Evolutionary conservation across 148 eudicot species (phyloP).

Genomic region (Chenopodium album): DNA sequence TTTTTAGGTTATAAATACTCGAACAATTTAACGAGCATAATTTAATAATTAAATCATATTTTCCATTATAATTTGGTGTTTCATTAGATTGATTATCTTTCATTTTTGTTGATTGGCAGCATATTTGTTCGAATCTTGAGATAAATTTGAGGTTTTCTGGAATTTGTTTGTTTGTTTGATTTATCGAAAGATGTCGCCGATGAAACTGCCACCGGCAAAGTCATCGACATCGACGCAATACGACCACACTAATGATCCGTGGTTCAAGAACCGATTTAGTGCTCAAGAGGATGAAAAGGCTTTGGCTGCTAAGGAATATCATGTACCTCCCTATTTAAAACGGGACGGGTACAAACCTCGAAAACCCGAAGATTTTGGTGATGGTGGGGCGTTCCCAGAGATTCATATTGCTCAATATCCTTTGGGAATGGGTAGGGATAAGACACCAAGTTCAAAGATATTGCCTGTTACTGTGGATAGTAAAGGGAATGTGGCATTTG

Average conservation of each 20-base stretch:
- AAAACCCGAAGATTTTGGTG: slow-evolving; percentile 74
- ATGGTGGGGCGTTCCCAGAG: slow-evolving; percentile 93
- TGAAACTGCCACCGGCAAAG: too few species aligned
- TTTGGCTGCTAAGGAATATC: slow-evolving; percentile 36
- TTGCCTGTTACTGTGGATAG: slow-evolving; percentile 74
- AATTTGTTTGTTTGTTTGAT: too few species aligned
- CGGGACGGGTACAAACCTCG: slow-evolving; percentile 66
- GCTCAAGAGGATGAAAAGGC: slow-evolving; percentile 54
- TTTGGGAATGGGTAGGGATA: slow-evolving; percentile 29
- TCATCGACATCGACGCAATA: slow-evolving; percentile 22
- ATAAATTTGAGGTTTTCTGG: background rate
- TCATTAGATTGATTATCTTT: too few species aligned
- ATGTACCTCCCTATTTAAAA: slow-evolving; percentile 55
- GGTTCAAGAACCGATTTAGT: slow-evolving; percentile 70
- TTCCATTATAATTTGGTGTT: too few species aligned
- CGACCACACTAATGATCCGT: slow-evolving; percentile 78
- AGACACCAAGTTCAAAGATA: slow-evolving; percentile 40
- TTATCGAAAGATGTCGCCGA: background rate
- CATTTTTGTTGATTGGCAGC: too few species aligned
- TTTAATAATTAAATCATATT: too few species aligned
- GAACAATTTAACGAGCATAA: too few species aligned
- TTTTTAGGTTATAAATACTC: too few species aligned
- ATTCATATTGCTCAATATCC: slow-evolving; percentile 76
- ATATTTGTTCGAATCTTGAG: too few species aligned
- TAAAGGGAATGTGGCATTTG: slow-evolving; percentile 67